phyloP scores from a whole-genome alignment of 2,329 filamentous ascomycete genomes.

The Colletotrichum plurivorum region DNA sequence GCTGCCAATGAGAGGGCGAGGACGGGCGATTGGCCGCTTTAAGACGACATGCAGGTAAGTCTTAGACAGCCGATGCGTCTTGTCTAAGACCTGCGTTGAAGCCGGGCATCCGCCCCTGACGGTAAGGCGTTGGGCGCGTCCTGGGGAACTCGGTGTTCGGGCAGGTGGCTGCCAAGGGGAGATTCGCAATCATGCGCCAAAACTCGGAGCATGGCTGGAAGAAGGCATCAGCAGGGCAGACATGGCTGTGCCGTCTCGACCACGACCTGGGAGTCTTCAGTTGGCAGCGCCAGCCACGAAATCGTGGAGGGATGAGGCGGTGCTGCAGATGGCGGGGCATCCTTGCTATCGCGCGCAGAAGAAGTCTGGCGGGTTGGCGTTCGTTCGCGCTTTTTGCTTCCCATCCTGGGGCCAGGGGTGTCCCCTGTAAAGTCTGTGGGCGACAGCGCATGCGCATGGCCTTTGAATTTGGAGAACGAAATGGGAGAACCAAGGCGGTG shows the following conservation, averaged over 20 bases:
- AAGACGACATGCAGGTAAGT: constrained; percentile 18
- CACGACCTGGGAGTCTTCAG: too few species aligned
- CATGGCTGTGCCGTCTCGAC: neutral
- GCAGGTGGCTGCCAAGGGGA: neutral
- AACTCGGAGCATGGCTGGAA: neutral
- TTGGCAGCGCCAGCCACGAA: constrained; percentile 13
- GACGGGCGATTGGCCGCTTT: constrained; percentile 24
- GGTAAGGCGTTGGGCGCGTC: neutral
- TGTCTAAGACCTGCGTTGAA: constrained; percentile 35
- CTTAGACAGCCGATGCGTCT: constrained; percentile 17
- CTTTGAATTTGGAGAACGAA: too few species aligned
- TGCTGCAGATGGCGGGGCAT: constrained; percentile 26
- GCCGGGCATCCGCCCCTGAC: constrained; percentile 28
- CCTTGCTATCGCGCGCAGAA: constrained; percentile 2
- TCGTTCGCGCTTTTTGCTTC: constrained; percentile 13
- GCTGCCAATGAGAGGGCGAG: constrained; percentile 3
- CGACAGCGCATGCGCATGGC: constrained; percentile 15
- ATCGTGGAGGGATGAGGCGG: constrained; percentile 26
- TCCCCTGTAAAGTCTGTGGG: constrained; percentile 24
- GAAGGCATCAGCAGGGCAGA: neutral
- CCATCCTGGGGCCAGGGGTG: neutral
- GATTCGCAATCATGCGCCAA: neutral
- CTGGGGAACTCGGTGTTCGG: neutral
- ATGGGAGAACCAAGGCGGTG: neutral
- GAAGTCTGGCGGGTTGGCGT: constrained; percentile 3